A percentile compares a stretch with the other conserved stretches of the same genome.
phyloP scores from a whole-genome alignment of 1,284 basidiomycete genomes.

The Malassezia nana region DNA sequence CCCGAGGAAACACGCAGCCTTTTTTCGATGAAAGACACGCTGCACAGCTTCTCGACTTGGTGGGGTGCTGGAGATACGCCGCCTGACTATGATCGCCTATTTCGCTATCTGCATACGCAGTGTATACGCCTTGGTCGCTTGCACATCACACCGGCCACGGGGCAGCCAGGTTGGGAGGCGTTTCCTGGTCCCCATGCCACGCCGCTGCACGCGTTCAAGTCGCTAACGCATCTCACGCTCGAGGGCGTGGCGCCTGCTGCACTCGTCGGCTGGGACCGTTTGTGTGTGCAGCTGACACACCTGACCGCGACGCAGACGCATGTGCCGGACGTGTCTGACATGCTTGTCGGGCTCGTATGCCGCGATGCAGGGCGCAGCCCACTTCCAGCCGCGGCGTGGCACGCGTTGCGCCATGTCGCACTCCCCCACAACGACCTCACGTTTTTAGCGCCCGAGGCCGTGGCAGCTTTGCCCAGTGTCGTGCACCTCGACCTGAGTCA shows the following conservation, averaged over 20 bases:
- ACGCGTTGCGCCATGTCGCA: slow-evolving; percentile 65
- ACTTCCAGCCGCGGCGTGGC: slow-evolving; percentile 65
- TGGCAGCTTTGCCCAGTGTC: slow-evolving; percentile 53
- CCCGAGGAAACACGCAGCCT: slow-evolving; percentile 60
- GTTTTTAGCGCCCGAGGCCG: slow-evolving; percentile 58
- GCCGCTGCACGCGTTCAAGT: slow-evolving; percentile 74
- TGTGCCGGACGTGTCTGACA: slow-evolving; percentile 68
- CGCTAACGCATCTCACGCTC: slow-evolving; percentile 63
- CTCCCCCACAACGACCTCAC: slow-evolving; percentile 72
- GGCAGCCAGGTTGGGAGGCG: slow-evolving; percentile 56
- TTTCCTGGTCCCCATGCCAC: slow-evolving; percentile 64
- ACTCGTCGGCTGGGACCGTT: slow-evolving; percentile 72
- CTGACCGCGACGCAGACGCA: slow-evolving; percentile 67
- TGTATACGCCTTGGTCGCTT: slow-evolving; percentile 78
- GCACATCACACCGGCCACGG: slow-evolving; percentile 24
- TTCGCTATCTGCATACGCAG: slow-evolving; percentile 73
- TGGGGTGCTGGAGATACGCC: slow-evolving; percentile 18
- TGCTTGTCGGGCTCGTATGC: slow-evolving; percentile 65
- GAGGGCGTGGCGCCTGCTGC: slow-evolving; percentile 70
- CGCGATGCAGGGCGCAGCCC: slow-evolving; percentile 55
- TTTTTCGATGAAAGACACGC: slow-evolving; percentile 64
- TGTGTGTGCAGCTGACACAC: slow-evolving; percentile 62
- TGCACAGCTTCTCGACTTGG: slow-evolving; percentile 62
- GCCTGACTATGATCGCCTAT: slow-evolving; percentile 53
- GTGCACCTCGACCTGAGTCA: slow-evolving; percentile 49